Percentiles rank a stretch among this genome's conserved stretches.
These are phyloP conservation scores for Stachybotrys chartarum DNA, from an alignment of 2,329 filamentous ascomycete genomes.

Conservation along the genomic window DNA sequence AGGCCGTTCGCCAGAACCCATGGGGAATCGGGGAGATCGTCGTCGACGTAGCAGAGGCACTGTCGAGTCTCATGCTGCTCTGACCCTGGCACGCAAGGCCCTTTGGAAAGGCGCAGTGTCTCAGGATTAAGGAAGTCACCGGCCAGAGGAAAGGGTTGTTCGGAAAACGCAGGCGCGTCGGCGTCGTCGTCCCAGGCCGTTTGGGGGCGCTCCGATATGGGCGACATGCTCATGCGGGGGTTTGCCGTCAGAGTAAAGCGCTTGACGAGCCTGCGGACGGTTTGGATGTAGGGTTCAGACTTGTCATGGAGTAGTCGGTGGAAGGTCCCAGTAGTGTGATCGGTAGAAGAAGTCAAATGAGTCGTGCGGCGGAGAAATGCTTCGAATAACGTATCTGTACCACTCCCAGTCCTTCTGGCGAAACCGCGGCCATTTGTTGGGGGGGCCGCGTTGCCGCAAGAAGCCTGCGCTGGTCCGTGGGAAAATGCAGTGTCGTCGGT, in stretches of 20 bases:
- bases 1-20: constrained; percentile 23
- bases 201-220: constrained; percentile 12
- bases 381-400: constrained; percentile 11
- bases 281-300: constrained; percentile 23
- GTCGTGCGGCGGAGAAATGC: constrained; percentile 25
- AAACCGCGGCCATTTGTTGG: neutral
- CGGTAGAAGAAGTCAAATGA: constrained; percentile 29
- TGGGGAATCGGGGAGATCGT: constrained; percentile 14
- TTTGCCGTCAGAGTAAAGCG: constrained; percentile 25
- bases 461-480: neutral
- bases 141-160: constrained; percentile 29
- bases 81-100: constrained; percentile 10
- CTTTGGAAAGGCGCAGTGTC: constrained; percentile 4
- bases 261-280: constrained; percentile 31
- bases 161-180: constrained; percentile 13
- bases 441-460: neutral
- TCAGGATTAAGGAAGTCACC: constrained; percentile 40
- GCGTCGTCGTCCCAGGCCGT: constrained; percentile 21
- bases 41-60: constrained; percentile 20
- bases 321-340: constrained; percentile 28
- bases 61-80: constrained; percentile 15
- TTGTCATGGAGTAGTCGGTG: constrained; percentile 23
- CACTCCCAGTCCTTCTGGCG: neutral
- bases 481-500: neutral
- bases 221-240: constrained; percentile 12